Conservation (phyloP, 208 protist species). For the Vickermania ingenoplastis region DNA sequence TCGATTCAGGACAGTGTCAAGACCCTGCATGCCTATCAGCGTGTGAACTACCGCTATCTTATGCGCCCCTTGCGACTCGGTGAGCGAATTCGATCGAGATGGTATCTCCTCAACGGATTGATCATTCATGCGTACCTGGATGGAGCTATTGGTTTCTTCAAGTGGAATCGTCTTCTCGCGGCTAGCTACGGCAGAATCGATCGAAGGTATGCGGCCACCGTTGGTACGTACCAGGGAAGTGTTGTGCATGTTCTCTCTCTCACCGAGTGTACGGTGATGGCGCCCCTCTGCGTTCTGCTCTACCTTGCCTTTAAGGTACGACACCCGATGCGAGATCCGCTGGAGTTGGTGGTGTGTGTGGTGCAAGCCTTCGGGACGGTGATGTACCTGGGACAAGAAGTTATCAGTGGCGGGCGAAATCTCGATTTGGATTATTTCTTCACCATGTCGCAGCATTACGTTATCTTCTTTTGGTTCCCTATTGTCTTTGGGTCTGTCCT, state of each 20-base stretch:
- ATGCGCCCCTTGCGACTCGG: slow-evolving; percentile 25
- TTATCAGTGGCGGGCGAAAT: slow-evolving; percentile 42
- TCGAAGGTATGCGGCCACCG: slow-evolving; percentile 31
- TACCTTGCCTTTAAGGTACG: slow-evolving; percentile 47
- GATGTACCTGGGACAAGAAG: slow-evolving; percentile 53
- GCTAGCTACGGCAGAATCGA: slow-evolving; percentile 66
- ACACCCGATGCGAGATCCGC: slow-evolving; percentile 38
- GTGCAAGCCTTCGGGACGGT: slow-evolving; percentile 59
- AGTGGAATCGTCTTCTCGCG: slow-evolving; percentile 37
- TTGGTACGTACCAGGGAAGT: slow-evolving; percentile 32
- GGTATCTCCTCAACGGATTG: slow-evolving; percentile 73
- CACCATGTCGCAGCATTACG: slow-evolving; percentile 30
- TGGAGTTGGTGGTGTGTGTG: slow-evolving; percentile 66
- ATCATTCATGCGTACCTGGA: slow-evolving; percentile 71
- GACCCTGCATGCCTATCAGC: not conserved
- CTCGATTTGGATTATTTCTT: slow-evolving; percentile 56
- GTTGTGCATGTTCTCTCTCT: slow-evolving; percentile 58
- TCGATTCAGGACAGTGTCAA: not conserved
- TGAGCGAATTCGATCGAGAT: slow-evolving; percentile 51
- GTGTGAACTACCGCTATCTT: slow-evolving; percentile 4
- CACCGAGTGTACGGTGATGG: slow-evolving; percentile 48
- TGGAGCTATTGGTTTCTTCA: slow-evolving; percentile 57
- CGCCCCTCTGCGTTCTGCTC: slow-evolving; percentile 52
- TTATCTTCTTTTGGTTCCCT: slow-evolving; percentile 66
- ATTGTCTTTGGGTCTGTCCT: slow-evolving; percentile 47